Evolutionary conservation across 805 yeast species (phyloP), one percentile per base, ranked within the genome.

Genomic region (Teunomyces pallodes): DNA sequence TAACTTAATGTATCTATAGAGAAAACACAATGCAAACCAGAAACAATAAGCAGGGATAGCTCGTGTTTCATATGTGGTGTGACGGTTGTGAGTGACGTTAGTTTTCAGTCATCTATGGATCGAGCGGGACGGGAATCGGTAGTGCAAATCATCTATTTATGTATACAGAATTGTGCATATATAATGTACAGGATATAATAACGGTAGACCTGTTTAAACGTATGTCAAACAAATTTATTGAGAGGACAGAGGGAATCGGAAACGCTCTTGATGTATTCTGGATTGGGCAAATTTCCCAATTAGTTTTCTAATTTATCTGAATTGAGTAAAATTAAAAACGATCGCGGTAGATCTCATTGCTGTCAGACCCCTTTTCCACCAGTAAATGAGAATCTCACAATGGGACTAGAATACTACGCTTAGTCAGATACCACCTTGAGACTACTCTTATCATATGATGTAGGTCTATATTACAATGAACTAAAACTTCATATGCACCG

Each of bases 1-100:
- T 41, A 58, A 44, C 30, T 47, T 61, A 36, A 54, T 58, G 56
- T 54, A 59, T 36, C 32, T 44, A 27, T 31, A 26, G 27, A 32
- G 35, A 32, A 6, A 13, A 32, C 17, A 32, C 13, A 32, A 16
- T 13, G 14, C 17, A 32, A 32, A 32, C 4, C 14, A 13, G 35
- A 32, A n/a, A 32, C 35, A 13, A 13, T 14, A 32, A n/a, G 14
- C 24, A 13, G n/a, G 35, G 9, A 13, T n/a, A 32, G 35, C 14
- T 32, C 17, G 17, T 13, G 35, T 32, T 32, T 32, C 35, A 32
- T n/a, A 13, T 32, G 35, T 32, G 13, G 35, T 32, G 35, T 7
- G 35, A 32, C 9, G 16, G 9, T 12, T 32, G 16, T 32, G 17
- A 13, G 14, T 9, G 13, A 13, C 17, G 14, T 8, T 32, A 32